Evolutionary conservation across 2,329 filamentous ascomycete genomes (phyloP), one percentile per base, ranked within the genome.

Genomic region (Calonectria multiphialidica): DNA sequence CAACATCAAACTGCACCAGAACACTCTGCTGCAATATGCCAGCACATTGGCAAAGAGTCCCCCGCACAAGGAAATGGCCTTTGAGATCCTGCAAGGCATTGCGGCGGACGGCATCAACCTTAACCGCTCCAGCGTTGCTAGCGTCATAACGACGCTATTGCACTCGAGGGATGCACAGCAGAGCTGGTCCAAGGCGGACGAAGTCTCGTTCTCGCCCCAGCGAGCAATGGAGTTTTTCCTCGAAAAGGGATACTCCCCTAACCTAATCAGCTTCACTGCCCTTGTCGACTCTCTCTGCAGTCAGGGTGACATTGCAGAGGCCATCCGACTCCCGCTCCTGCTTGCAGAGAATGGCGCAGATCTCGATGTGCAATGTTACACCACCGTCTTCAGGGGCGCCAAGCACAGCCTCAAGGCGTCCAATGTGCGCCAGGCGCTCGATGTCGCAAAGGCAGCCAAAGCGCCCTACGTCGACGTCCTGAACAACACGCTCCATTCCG

Each of bases 281-380:
- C 84, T 95, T 71, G 89, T 98, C 67, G 88, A 91, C 45, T 94
- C 95, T 70, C 91, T 95, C 18, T 90, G 93, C 77, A 86, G 91
- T 70, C 89, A 79, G 10, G 82, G 80, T 10, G 79, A 84, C 42
- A 79, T 81, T 18, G 79, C 82, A 42, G 83, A 84, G 67, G 83
- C 83, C 33, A 80, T 83, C 37, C 74, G 81, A 15, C 76, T 84
- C 1, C 80, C 82, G 2, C 75, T 82, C 13, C 64, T 84, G 4
- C 80, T 84, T 16, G 74, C 78, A 40, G 82, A 84, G 70, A 80
- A 79, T 12, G 89, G 89, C 3, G 85, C 94, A 18, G 81, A 88
- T 66, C 90, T 94, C 0, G 92, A 97, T 80, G 83, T 84, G 0
- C 89, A 91, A 74, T 93, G 94, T 0, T 94, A 92, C 80, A 87